Evolutionary conservation across 768 basidiomycete genomes (phyloP).

Genomic region (Panus rudis): DNA sequence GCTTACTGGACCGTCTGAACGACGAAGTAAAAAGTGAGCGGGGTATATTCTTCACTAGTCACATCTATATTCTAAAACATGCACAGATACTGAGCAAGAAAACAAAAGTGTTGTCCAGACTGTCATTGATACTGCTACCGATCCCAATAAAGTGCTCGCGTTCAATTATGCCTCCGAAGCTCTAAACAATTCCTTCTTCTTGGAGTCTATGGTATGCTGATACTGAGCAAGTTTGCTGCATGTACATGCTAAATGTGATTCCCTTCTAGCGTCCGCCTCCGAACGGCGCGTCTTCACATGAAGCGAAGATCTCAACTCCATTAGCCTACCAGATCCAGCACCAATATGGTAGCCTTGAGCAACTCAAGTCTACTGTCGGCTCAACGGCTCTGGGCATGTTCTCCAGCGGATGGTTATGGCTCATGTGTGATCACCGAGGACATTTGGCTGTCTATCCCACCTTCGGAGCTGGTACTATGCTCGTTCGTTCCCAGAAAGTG

Average conservation of each 20-base stretch:
- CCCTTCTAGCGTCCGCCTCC: slow-evolving; percentile 28
- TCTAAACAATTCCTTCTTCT: slow-evolving; percentile 93
- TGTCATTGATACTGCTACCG: slow-evolving; percentile 56
- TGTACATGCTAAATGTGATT: background rate
- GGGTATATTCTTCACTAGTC: background rate
- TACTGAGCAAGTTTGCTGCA: background rate
- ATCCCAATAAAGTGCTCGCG: slow-evolving; percentile 53
- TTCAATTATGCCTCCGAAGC: slow-evolving; percentile 93
- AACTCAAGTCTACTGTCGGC: slow-evolving; percentile 69
- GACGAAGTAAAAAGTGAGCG: slow-evolving; percentile 63
- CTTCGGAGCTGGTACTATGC: slow-evolving; percentile 82
- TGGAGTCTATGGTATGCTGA: slow-evolving; percentile 64
- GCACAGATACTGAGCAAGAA: slow-evolving; percentile 48
- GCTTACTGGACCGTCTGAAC: slow-evolving; percentile 71
- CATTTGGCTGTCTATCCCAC: slow-evolving; percentile 75
- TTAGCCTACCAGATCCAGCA: slow-evolving; percentile 31
- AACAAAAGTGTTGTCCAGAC: slow-evolving; percentile 61
- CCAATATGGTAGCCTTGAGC: slow-evolving; percentile 56
- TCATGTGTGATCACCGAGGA: slow-evolving; percentile 62
- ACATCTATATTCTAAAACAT: slow-evolving; percentile 6
- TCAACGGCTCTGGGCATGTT: slow-evolving; percentile 75
- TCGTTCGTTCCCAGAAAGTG: slow-evolving; percentile 43
- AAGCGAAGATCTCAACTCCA: slow-evolving; percentile 26
- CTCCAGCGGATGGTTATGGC: slow-evolving; percentile 80
- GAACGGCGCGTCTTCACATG: slow-evolving; percentile 20